Evolutionary conservation across 2,329 filamentous ascomycete species (phyloP).

Genomic region (Penicillium nordicum): DNA sequence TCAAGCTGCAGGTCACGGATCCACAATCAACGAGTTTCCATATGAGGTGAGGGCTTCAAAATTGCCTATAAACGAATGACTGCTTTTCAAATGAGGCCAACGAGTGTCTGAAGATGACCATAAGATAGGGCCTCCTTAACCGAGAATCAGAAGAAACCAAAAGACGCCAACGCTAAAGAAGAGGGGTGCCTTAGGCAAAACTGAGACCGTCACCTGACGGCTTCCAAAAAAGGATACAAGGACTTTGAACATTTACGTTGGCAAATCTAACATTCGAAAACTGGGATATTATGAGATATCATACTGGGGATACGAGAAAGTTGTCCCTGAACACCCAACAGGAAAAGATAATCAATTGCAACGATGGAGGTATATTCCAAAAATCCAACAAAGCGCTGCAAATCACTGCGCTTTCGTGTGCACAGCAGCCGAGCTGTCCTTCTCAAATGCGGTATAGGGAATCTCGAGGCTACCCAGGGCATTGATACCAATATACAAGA

Average conservation of each 20-base stretch:
- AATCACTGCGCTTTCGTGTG: constrained; percentile 72
- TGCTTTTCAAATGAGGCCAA: constrained; percentile 6
- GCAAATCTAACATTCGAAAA: not conserved
- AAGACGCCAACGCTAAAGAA: constrained; percentile 18
- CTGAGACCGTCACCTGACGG: constrained; percentile 22
- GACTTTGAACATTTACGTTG: constrained; percentile 1
- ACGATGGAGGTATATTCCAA: constrained; percentile 5
- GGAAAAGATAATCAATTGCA: constrained; percentile 3
- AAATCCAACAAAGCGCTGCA: constrained; percentile 3
- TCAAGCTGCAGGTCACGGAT: constrained; percentile 6
- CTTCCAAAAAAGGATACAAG: constrained; percentile 13
- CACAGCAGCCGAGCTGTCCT: constrained; percentile 84
- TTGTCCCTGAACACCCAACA: constrained; percentile 9
- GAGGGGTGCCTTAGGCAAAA: constrained; percentile 17
- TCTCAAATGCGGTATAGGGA: constrained; percentile 91
- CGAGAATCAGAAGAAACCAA: constrained; percentile 15
- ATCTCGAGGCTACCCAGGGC: constrained; percentile 80
- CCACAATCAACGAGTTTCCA: not conserved
- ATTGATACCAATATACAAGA: constrained; percentile 73
- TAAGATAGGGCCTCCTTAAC: constrained; percentile 5
- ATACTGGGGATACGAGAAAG: constrained; percentile 16
- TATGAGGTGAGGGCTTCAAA: not conserved
- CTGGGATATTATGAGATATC: constrained; percentile 18
- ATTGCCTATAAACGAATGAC: constrained; percentile 17
- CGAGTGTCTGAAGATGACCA: not conserved